phyloP scores from a whole-genome alignment of 306 rosid species.

The Begonia loranthoides region DNA sequence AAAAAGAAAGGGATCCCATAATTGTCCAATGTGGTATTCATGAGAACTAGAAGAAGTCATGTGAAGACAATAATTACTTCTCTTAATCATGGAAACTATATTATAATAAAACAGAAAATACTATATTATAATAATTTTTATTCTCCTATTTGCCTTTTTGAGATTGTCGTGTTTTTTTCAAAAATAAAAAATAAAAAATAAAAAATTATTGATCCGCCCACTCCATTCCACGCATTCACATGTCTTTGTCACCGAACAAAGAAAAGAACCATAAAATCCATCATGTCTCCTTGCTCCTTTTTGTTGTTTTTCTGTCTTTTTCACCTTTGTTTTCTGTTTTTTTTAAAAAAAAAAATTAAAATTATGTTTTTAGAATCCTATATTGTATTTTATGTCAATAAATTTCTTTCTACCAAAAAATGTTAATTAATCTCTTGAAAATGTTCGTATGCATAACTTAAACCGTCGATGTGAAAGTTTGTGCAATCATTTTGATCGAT shows the following conservation, averaged over 20 bases:
- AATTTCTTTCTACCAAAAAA: background rate
- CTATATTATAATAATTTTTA: background rate
- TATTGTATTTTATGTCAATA: conserved; percentile 1
- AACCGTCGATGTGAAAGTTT: too few relatives aligned
- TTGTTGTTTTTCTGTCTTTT: conserved; percentile 3
- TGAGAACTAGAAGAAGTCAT: conserved; percentile 61
- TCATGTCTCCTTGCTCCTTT: conserved; percentile 22
- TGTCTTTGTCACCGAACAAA: conserved; percentile 59
- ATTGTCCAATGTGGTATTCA: conserved; percentile 68
- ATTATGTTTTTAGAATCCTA: background rate
- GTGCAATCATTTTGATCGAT: too few relatives aligned
- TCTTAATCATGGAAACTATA: conserved; percentile 32
- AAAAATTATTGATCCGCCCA: conserved; percentile 22
- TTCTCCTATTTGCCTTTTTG: conserved; percentile 4
- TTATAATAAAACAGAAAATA: conserved; percentile 16
- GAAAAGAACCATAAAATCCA: conserved; percentile 33
- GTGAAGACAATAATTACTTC: conserved; percentile 78
- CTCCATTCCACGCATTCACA: conserved; percentile 57
- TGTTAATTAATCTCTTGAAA: too few relatives aligned
- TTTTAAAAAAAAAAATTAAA: background rate
- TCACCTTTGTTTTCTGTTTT: background rate
- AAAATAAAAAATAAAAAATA: conserved; percentile 22
- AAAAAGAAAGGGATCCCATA: conserved; percentile 46
- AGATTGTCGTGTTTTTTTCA: conserved; percentile 22
- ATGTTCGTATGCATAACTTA: too few relatives aligned